Conservation (phyloP, 331 rosid genomes). For the Rosa hybrid region DNA sequence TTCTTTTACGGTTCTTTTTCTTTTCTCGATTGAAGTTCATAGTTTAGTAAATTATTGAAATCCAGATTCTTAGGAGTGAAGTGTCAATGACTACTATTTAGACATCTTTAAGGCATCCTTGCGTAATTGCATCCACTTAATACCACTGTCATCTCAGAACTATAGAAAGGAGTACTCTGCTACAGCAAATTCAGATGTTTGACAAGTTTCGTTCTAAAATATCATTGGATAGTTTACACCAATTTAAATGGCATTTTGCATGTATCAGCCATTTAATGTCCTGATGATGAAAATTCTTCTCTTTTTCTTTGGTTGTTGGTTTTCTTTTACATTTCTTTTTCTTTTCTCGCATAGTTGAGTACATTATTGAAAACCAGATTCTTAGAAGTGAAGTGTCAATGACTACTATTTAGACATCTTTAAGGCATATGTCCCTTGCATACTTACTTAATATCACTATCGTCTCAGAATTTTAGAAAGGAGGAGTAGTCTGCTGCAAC, state of each 20-base stretch:
- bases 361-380: background rate
- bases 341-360: background rate
- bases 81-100: background rate
- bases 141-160: slow-evolving; percentile 51
- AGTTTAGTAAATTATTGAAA: background rate
- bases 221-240: background rate
- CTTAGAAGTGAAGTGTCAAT: background rate
- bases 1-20: background rate
- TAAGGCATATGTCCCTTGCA: slow-evolving; percentile 10
- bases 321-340: background rate
- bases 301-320: background rate
- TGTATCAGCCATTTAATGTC: background rate
- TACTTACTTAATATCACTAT: slow-evolving; percentile 32
- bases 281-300: background rate
- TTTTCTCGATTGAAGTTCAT: background rate
- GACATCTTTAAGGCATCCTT: slow-evolving; percentile 13
- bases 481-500: slow-evolving; percentile 56
- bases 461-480: slow-evolving; percentile 63
- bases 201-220: slow-evolving; percentile 6
- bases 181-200: slow-evolving; percentile 46
- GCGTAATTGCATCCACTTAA: slow-evolving; percentile 29
- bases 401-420: background rate
- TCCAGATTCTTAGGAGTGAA: background rate
- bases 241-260: background rate
- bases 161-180: slow-evolving; percentile 50